Conservation (phyloP, 1,139 yeast species). For the Torulaspora globosa region DNA sequence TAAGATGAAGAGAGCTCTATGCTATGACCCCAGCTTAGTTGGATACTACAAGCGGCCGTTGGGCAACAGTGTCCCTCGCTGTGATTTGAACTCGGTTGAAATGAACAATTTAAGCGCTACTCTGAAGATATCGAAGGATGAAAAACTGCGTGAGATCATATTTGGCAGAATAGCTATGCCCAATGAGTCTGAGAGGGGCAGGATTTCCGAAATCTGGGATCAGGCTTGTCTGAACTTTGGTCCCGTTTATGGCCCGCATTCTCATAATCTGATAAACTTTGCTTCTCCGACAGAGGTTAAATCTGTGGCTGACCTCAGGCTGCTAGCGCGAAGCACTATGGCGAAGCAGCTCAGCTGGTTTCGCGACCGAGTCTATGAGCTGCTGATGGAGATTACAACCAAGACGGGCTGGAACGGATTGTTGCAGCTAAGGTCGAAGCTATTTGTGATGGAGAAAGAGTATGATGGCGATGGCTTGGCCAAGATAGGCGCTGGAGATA, state of each 20-base stretch:
- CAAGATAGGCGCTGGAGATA: slow-evolving; percentile 4
- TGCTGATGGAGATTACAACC: slow-evolving; percentile 57
- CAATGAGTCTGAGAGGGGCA: slow-evolving; percentile 63
- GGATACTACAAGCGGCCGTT: slow-evolving; percentile 32
- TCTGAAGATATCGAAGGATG: slow-evolving; percentile 27
- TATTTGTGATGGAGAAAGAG: slow-evolving; percentile 95
- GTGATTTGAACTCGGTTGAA: slow-evolving; percentile 61
- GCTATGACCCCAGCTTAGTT: slow-evolving; percentile 16
- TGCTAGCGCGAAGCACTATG: slow-evolving; percentile 71
- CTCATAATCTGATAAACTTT: slow-evolving; percentile 43
- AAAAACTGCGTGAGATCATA: slow-evolving; percentile 24
- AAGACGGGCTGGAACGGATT: slow-evolving; percentile 89
- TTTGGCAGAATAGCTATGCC: slow-evolving; percentile 72
- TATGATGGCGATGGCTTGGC: slow-evolving; percentile 37
- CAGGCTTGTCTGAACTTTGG: slow-evolving; percentile 38
- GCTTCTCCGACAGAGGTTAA: slow-evolving; percentile 43
- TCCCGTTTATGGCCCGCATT: slow-evolving; percentile 57
- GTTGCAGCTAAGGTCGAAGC: slow-evolving; percentile 70
- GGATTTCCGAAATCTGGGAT: slow-evolving; percentile 50
- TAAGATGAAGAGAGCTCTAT: slow-evolving; percentile 21
- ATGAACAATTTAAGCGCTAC: slow-evolving; percentile 51
- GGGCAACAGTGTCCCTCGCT: slow-evolving; percentile 41
- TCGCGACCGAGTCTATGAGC: slow-evolving; percentile 58
- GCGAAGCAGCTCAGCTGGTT: slow-evolving; percentile 74
- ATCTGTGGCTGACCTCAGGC: slow-evolving; percentile 56